phyloP scores from a whole-genome alignment of 1,284 basidiomycete species.

The Wolfiporia cocos region DNA sequence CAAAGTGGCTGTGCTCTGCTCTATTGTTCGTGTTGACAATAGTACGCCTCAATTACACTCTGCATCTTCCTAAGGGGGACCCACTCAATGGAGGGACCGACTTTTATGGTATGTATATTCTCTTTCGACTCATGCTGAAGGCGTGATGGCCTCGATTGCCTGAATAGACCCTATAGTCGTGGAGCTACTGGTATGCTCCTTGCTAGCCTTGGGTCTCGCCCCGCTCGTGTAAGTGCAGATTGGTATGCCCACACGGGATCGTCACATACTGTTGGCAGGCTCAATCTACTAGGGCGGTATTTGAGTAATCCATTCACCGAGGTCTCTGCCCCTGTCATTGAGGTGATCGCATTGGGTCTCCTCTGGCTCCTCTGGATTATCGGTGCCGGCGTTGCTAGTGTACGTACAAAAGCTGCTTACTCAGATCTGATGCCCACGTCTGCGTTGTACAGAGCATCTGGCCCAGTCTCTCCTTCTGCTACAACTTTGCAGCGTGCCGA shows the following conservation, averaged over 20 bases:
- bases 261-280: constrained; percentile 2
- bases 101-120: constrained; percentile 50
- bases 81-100: constrained; percentile 48
- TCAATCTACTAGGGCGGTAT: constrained; percentile 33
- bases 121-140: not conserved
- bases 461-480: constrained; percentile 55
- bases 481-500: constrained; percentile 47
- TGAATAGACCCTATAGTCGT: constrained; percentile 55
- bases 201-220: constrained; percentile 53
- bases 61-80: constrained; percentile 45
- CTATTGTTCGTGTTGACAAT: constrained; percentile 51
- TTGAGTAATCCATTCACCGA: constrained; percentile 19
- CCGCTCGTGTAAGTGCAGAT: constrained; percentile 46
- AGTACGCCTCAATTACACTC: constrained; percentile 61
- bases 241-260: not conserved
- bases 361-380: constrained; percentile 66
- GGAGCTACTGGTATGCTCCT: constrained; percentile 54
- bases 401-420: constrained; percentile 26
- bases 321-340: constrained; percentile 44
- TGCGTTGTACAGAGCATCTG: constrained; percentile 35
- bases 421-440: not conserved
- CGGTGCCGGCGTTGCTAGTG: constrained; percentile 54
- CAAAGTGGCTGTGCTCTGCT: constrained; percentile 47
- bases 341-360: constrained; percentile 48
- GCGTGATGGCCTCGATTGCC: not conserved